Base-by-base conservation (phyloP, 176 grass and related monocot genomes). In the Luzula sylvatica region DNA sequence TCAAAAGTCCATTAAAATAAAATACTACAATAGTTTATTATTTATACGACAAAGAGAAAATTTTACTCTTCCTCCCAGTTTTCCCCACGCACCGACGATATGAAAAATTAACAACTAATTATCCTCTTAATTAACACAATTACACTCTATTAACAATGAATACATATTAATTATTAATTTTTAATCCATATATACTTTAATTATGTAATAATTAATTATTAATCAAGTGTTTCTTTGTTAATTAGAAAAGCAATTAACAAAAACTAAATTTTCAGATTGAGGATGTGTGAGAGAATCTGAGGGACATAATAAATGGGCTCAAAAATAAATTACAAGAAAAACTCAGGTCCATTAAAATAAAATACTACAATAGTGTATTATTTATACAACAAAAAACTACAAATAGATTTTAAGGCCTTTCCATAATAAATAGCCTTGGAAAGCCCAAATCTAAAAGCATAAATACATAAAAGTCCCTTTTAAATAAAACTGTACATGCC, bases 401-500 rank as follows among this genome's bases (percentile, higher is more conserved):
- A 26, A 21, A 29, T 46, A 63, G 38, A 62, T 47, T 26, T n/a
- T 8, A 47, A 7, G n/a, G 23, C 28, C 28, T 41, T 63, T 30
- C 24, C 58, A 47, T 63, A 41, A 63, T 26, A 46, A 63, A 63
- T 48, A 63, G 46, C 42, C 42, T 26, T 47, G 58, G 23, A 48
- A 30, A 63, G 29, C 40, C 42, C 42, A 47, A 9, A 27, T n/a
- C 42, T 46, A 47, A 25, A 27, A 9, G 25, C 57, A 61, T 32
- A 32, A 32, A 8, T 32, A 8, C 29, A 8, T 32, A 32, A 32
- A 3, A 4, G 8, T 8, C 29, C 18, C 43, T 22, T 2, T 15
- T 12, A 43, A 45, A 43, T 46, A 46, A 3, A 6, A 43, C 40
- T 46, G 57, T 61, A 61, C 38, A 42, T 7, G 20, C 3, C 0